Evolutionary conservation across 352 stramenopile species (phyloP), one percentile per base, ranked within the genome.

Genomic region (Globisporangium cylindrosporum): DNA sequence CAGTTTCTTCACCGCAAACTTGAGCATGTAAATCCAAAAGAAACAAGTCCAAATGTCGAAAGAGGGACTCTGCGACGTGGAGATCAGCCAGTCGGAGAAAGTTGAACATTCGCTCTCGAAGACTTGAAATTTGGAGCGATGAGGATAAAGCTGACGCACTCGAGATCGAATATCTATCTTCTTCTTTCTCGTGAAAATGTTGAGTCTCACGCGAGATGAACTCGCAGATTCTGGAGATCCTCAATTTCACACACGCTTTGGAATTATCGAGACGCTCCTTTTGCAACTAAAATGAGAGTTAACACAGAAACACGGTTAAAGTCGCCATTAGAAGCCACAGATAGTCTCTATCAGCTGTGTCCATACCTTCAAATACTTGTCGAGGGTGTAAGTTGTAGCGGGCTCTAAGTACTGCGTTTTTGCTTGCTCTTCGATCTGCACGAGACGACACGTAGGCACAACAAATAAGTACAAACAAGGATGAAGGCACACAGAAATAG

Each of bases 71-170:
- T 14, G 73, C 66, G 2, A 87, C 36, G 27, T 80, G 77, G 15
- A 77, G 67, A 49, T 91, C 80, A 6, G 75, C 69, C 10, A 89
- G 68, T 0, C 82, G 72, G 6, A 91, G 62, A 63, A 91, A 89
- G 0, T 61, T 72, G 59, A 88, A 91, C 71, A 91, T 78, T 0
- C 82, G 72, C 6, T 89, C 82, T 1, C 78, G 72, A 3, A 89
- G 62, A 43, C 70, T 81, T 7, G 72, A 70, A 24, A 67, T 43
- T 43, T 73, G 25, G 1, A 86, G 74, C 4, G 75, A 43, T 34
- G 54, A 55, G 1, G 68, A 67, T 14, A 73, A 51, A 38, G 22
- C 58, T 9, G 46, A 25, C 59, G 43, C 24, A 38, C 34, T 69
- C 14, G 57, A 57, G 6, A 49, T 60, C 12, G 59, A 38, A 34